Conservation (phyloP, 108 stramenopile genomes). For the Mediolabrus comicus region DNA sequence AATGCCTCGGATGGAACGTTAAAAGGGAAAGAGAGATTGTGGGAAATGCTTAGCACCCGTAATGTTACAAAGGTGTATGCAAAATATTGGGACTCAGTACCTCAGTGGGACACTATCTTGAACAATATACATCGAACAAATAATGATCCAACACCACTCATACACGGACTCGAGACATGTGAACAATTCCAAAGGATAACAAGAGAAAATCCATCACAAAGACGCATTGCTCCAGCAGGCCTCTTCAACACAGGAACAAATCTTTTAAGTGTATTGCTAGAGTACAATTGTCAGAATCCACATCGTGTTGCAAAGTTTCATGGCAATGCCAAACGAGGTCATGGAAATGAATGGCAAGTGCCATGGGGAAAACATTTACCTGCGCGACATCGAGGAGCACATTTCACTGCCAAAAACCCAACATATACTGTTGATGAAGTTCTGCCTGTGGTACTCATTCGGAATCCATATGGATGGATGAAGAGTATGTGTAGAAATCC, state of each 20-base stretch:
- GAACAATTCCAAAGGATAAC: constrained; percentile 34
- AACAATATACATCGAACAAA: constrained; percentile 20
- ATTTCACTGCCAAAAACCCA: constrained; percentile 17
- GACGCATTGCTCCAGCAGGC: constrained; percentile 54
- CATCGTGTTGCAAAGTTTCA: constrained; percentile 30
- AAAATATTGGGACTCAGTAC: constrained; percentile 33
- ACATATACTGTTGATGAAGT: constrained; percentile 38
- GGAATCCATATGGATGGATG: constrained; percentile 80
- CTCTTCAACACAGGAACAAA: constrained; percentile 92
- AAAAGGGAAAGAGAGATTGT: constrained; percentile 35
- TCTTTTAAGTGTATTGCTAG: constrained; percentile 55
- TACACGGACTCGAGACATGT: constrained; percentile 50
- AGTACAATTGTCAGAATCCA: constrained; percentile 64
- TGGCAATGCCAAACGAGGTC: constrained; percentile 38
- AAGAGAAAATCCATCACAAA: constrained; percentile 29
- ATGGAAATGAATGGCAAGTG: constrained; percentile 65
- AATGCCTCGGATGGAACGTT: constrained; percentile 33
- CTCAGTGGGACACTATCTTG: constrained; percentile 25
- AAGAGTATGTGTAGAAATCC: constrained; percentile 67
- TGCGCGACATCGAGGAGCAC: constrained; percentile 9
- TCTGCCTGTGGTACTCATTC: constrained; percentile 70
- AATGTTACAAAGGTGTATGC: constrained; percentile 38
- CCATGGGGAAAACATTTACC: constrained; percentile 68
- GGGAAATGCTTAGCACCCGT: constrained; percentile 27
- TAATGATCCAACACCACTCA: constrained; percentile 23